phyloP scores from a whole-genome alignment of 345 rosid species.

The Melastoma malabathricum region DNA sequence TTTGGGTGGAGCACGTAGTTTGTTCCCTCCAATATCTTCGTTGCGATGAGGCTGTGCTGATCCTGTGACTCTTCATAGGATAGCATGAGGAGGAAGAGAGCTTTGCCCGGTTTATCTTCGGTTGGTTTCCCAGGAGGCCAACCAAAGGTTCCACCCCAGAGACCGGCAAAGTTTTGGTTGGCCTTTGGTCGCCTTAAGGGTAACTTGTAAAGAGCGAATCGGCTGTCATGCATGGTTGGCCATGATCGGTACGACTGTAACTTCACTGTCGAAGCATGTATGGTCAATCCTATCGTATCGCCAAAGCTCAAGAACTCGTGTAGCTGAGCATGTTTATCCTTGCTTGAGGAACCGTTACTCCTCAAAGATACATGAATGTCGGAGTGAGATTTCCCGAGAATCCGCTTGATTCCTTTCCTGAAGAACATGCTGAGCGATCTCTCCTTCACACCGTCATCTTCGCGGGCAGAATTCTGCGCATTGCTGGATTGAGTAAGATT shows the following conservation, averaged over 20 bases:
- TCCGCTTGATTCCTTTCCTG: conserved; percentile 37
- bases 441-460: conserved; percentile 23
- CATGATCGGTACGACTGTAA: conserved; percentile 67
- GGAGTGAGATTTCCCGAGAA: conserved; percentile 44
- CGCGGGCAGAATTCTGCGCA: conserved; percentile 11
- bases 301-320: conserved; percentile 48
- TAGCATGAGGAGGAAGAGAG: conserved; percentile 63
- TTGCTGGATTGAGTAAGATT: conserved; percentile 21
- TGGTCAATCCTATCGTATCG: conserved; percentile 43
- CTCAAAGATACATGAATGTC: conserved; percentile 18
- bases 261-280: conserved; percentile 36
- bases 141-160: conserved; percentile 85
- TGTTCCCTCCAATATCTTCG: conserved; percentile 80
- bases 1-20: conserved; percentile 80
- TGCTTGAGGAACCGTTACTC: conserved; percentile 39
- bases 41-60: conserved; percentile 46
- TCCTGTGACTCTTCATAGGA: conserved; percentile 55
- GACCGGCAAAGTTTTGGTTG: conserved; percentile 59
- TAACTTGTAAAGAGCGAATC: conserved; percentile 65
- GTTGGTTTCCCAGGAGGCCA: conserved; percentile 69
- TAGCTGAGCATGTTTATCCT: conserved; percentile 37
- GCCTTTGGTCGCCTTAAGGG: conserved; percentile 32
- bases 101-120: conserved; percentile 68
- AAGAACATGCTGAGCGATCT: conserved; percentile 38
- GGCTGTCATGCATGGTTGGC: conserved; percentile 73